Conservation (phyloP, 805 yeast species). For the Myxozyma udenii region DNA sequence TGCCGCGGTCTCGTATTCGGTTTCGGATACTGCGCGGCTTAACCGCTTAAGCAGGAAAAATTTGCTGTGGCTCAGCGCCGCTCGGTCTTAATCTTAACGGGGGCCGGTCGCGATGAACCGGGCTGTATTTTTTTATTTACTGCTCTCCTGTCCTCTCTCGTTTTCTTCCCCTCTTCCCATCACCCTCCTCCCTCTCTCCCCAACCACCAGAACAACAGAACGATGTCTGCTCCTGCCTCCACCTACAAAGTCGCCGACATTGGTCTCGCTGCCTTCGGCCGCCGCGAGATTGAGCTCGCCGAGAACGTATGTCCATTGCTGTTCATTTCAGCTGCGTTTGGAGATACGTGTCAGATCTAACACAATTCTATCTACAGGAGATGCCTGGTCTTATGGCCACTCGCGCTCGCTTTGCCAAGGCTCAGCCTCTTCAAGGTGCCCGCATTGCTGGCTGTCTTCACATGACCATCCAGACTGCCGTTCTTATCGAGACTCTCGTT, state of each 20-base stretch:
- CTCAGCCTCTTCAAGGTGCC: slow-evolving; percentile 96
- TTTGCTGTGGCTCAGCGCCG: slow-evolving; percentile 1
- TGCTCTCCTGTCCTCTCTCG: neutral
- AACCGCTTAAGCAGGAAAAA: neutral
- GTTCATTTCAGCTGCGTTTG: no score
- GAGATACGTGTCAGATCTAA: neutral
- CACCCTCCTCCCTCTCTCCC: neutral
- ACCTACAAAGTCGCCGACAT: slow-evolving; percentile 92
- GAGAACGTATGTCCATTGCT: slow-evolving; percentile 72
- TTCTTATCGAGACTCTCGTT: slow-evolving; percentile 91
- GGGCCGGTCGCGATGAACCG: neutral
- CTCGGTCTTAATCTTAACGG: neutral
- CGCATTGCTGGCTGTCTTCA: slow-evolving; percentile 98
- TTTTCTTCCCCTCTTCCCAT: neutral
- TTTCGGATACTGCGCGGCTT: slow-evolving; percentile 8
- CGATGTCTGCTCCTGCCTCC: slow-evolving; percentile 28
- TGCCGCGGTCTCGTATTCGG: slow-evolving; percentile 7
- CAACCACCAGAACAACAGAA: neutral
- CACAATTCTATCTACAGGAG: slow-evolving; percentile 20
- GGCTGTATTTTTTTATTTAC: neutral
- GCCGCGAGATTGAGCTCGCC: slow-evolving; percentile 97
- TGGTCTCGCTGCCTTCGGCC: slow-evolving; percentile 98
- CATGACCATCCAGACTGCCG: slow-evolving; percentile 99
- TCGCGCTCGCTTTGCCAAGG: slow-evolving; percentile 84
- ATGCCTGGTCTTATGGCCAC: slow-evolving; percentile 81